Evolutionary conservation across 108 stramenopile species (phyloP).

Genomic region (Fragilaria crotonensis): DNA sequence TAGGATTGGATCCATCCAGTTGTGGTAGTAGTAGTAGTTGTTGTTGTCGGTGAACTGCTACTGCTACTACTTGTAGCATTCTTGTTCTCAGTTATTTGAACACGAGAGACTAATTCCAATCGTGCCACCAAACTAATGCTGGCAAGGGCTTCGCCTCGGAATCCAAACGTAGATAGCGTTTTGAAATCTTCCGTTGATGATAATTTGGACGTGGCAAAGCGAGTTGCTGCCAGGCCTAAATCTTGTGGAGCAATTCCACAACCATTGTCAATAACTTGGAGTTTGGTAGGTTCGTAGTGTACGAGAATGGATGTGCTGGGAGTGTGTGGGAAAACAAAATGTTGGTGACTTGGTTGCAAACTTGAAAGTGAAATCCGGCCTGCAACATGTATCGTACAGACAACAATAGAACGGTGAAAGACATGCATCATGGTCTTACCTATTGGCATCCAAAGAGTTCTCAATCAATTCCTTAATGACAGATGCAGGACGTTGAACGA

Average conservation of each 20-base stretch:
- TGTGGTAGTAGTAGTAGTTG: slow-evolving; percentile 11
- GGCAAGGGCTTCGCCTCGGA: slow-evolving; percentile 95
- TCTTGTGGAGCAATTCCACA: slow-evolving; percentile 57
- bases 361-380: too few relatives aligned
- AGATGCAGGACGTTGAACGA: slow-evolving; percentile 91
- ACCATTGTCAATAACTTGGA: slow-evolving; percentile 67
- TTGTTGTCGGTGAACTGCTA: not conserved
- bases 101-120: slow-evolving; percentile 40
- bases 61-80: not conserved
- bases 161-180: slow-evolving; percentile 87
- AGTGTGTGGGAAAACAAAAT: too few relatives aligned
- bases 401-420: too few relatives aligned
- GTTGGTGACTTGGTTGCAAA: too few relatives aligned
- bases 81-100: slow-evolving; percentile 1
- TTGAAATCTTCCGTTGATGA: slow-evolving; percentile 74
- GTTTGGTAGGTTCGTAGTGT: slow-evolving; percentile 9
- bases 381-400: too few relatives aligned
- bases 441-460: slow-evolving; percentile 93
- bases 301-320: too few relatives aligned
- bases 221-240: slow-evolving; percentile 80
- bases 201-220: slow-evolving; percentile 96
- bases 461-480: slow-evolving; percentile 97
- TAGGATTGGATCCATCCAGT: slow-evolving; percentile 68
- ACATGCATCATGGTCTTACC: slow-evolving; percentile 25
- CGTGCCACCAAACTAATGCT: slow-evolving; percentile 65